phyloP scores from a whole-genome alignment of 2,329 filamentous ascomycete species.

The Colletotrichum filicis region DNA sequence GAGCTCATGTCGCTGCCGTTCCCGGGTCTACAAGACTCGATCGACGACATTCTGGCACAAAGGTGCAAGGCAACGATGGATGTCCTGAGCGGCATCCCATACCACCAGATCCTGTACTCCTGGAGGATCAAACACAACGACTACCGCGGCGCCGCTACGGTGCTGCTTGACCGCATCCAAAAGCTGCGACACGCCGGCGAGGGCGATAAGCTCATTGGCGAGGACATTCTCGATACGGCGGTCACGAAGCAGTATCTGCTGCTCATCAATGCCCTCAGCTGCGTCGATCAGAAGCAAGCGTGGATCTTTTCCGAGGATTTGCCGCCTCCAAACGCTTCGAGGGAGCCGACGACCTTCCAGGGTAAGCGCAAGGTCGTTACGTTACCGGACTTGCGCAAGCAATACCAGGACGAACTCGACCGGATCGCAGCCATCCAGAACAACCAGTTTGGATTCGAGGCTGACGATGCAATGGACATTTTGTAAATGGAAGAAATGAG shows the following conservation, averaged over 20 bases:
- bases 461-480: constrained; percentile 64
- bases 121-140: constrained; percentile 88
- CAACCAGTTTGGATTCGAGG: constrained; percentile 84
- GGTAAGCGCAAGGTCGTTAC: constrained; percentile 82
- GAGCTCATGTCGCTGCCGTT: constrained; percentile 83
- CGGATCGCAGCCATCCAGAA: constrained; percentile 87
- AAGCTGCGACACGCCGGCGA: constrained; percentile 69
- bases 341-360: constrained; percentile 25
- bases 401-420: constrained; percentile 92
- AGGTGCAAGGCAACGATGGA: constrained; percentile 77
- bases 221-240: constrained; percentile 70
- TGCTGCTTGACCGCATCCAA: constrained; percentile 72
- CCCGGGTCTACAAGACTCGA: constrained; percentile 77
- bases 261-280: constrained; percentile 92
- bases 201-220: constrained; percentile 64
- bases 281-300: constrained; percentile 81
- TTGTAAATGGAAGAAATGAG: constrained; percentile 42
- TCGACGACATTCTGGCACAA: constrained; percentile 81
- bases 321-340: constrained; percentile 24
- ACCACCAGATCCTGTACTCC: constrained; percentile 90
- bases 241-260: constrained; percentile 84
- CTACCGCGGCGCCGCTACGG: constrained; percentile 81
- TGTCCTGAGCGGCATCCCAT: constrained; percentile 73
- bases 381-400: constrained; percentile 84
- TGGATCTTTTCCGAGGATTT: constrained; percentile 75